Base-by-base conservation (phyloP, 495 filamentous ascomycete genomes). In the Xylaria acuta region DNA sequence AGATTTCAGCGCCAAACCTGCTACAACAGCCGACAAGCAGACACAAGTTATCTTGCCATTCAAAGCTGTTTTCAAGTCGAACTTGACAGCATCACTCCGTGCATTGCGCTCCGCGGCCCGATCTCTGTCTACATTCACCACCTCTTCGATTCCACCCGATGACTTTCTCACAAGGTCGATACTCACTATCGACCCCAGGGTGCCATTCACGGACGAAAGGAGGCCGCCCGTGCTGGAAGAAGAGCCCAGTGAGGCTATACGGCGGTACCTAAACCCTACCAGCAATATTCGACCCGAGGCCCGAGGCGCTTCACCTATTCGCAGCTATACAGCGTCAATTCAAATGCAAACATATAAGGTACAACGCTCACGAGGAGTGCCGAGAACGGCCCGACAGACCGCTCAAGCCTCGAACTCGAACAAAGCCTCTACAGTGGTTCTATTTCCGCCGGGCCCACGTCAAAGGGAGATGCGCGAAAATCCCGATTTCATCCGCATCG, bases 401-500 rank as follows among this genome's bases (percentile, higher is more conserved):
- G 72, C 76, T 1, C 79, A 79, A 34, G 69, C 79, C 27, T 76
- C 80, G 0, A 75, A 67, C 25, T 80, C 82, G 27, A 80, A 76
- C 36, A 82, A 81, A 58, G 78, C 86, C 22, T 45, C 69, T 41
- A 82, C 80, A 62, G 75, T 74, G 20, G 65, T 41, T 14, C 63
- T 78, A 27, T 72, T 76, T 54, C 76, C 85, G 49, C 83, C 82
- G 6, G 84, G 84, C 0, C 82, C 92, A 14, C 91, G 94, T 18
- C 95, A 95, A 78, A 90, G 96, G 18, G 96, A 98, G 79, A 89
- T 93, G 74, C 89, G 96, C 47, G 96, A 99, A 79, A 99, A 99
- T 78, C 89, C 92, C 32, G 92, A 98, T 74, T 99, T 98, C 82
- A 90, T 99, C 64, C 90, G 96, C 38, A 91, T 98, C 76, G 93